Conservation (phyloP, 495 filamentous ascomycete genomes). For the Cercophora sp. region DNA sequence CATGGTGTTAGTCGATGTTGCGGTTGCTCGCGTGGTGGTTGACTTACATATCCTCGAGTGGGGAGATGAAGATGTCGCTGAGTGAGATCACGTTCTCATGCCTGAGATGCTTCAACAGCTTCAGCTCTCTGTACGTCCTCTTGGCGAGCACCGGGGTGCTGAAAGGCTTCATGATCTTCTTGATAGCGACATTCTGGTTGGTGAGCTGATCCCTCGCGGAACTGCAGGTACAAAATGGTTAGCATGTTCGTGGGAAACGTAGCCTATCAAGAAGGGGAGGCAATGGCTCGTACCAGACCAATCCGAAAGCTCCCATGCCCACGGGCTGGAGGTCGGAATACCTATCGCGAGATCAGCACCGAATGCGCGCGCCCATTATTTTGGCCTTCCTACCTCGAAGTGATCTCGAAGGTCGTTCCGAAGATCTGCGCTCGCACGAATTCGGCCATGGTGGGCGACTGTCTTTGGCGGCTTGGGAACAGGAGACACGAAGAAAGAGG, state of each 20-base stretch:
- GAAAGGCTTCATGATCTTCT: conserved; percentile 99
- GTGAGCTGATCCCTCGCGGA: conserved; percentile 98
- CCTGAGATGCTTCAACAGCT: conserved; percentile 91
- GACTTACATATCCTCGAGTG: conserved; percentile 92
- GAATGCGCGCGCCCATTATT: conserved; percentile 9
- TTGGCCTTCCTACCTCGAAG: conserved; percentile 71
- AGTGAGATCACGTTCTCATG: conserved; percentile 99
- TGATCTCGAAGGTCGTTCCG: conserved; percentile 99
- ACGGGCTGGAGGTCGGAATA: conserved; percentile 98
- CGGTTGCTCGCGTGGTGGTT: neutral
- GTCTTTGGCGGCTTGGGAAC: conserved; percentile 9
- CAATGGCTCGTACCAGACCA: conserved; percentile 74
- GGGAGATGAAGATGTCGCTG: conserved; percentile 99
- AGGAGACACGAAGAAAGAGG: conserved; percentile 9
- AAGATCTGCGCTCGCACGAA: conserved; percentile 99
- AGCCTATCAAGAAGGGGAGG: neutral
- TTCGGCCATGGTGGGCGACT: conserved; percentile 74
- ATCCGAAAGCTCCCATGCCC: conserved; percentile 97
- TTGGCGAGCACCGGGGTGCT: conserved; percentile 97
- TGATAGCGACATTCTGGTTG: conserved; percentile 89
- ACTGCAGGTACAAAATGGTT: conserved; percentile 44
- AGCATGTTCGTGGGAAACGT: conserved; percentile 14
- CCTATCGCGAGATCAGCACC: conserved; percentile 43
- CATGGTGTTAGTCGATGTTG: conserved; percentile 24
- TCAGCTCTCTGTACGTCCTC: conserved; percentile 94